Conservation (phyloP, 768 basidiomycete genomes). For the Lentinula raphanica region DNA sequence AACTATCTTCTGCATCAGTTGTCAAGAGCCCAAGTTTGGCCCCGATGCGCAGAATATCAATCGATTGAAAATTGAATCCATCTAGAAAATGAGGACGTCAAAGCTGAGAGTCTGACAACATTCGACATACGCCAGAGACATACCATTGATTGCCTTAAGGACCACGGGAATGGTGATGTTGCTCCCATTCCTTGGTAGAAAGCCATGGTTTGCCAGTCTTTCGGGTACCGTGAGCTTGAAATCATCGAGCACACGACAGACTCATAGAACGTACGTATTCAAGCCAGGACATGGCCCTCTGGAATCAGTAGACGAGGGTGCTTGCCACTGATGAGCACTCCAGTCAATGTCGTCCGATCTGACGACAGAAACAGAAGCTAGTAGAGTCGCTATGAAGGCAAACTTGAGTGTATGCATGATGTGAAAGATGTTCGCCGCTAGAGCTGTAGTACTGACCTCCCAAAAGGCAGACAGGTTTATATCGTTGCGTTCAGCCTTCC, state of each 20-base stretch:
- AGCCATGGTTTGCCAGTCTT: constrained; percentile 9
- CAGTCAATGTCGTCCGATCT: background rate
- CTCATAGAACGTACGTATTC: constrained; percentile 3
- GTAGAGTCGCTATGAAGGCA: too few relatives aligned
- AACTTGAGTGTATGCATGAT: too few relatives aligned
- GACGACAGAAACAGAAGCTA: background rate
- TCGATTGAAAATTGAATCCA: background rate
- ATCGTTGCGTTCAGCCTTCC: too few relatives aligned
- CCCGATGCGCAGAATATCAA: background rate
- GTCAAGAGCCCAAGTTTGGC: constrained; percentile 14
- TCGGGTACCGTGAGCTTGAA: background rate
- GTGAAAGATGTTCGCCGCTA: too few relatives aligned
- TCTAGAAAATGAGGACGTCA: background rate
- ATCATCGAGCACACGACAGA: too few relatives aligned
- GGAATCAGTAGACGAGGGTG: background rate
- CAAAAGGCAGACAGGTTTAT: too few relatives aligned
- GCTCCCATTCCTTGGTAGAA: constrained; percentile 9
- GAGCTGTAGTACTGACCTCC: too few relatives aligned
- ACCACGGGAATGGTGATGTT: constrained; percentile 6
- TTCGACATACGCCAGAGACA: background rate
- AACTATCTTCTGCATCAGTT: constrained; percentile 12
- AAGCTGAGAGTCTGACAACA: background rate
- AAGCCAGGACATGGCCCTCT: constrained; percentile 8
- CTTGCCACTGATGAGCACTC: constrained; percentile 1
- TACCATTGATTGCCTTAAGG: constrained; percentile 6